These are phyloP conservation scores for Aspergillus bombycis DNA, from an alignment of 2,329 filamentous ascomycete species.

Conservation along the genomic window DNA sequence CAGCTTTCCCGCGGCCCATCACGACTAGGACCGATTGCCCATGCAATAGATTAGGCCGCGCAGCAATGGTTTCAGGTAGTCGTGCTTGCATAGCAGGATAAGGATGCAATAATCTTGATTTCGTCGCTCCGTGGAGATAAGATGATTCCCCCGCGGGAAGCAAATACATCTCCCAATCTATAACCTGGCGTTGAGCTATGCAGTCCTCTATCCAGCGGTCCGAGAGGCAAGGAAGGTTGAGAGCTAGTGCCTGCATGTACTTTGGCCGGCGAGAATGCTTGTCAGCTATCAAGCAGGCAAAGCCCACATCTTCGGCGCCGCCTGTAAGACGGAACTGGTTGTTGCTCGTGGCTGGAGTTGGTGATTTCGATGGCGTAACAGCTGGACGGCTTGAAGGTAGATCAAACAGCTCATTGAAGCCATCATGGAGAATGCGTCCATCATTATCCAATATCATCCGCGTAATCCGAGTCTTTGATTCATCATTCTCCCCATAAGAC, in stretches of 20 bases:
- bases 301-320: slow-evolving; percentile 63
- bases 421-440: slow-evolving; percentile 70
- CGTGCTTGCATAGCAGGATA: slow-evolving; percentile 63
- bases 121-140: slow-evolving; percentile 74
- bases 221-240: slow-evolving; percentile 84
- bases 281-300: slow-evolving; percentile 84
- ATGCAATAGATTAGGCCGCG: slow-evolving; percentile 65
- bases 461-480: slow-evolving; percentile 61
- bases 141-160: slow-evolving; percentile 81
- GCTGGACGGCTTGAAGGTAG: slow-evolving; percentile 32
- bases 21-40: slow-evolving; percentile 73
- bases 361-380: slow-evolving; percentile 34
- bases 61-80: slow-evolving; percentile 60
- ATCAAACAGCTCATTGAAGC: slow-evolving; percentile 82
- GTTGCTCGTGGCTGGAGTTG: slow-evolving; percentile 14
- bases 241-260: slow-evolving; percentile 90
- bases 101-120: slow-evolving; percentile 68
- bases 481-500: slow-evolving; percentile 66
- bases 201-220: slow-evolving; percentile 80
- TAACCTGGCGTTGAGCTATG: slow-evolving; percentile 59
- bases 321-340: slow-evolving; percentile 57
- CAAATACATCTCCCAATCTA: slow-evolving; percentile 80
- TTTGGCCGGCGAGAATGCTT: slow-evolving; percentile 84
- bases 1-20: slow-evolving; percentile 64
- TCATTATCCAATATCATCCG: slow-evolving; percentile 70